Percentiles rank a stretch among this genome's conserved stretches.
These are phyloP conservation scores for Talaromyces sp. DNA, from an alignment of 2,329 filamentous ascomycete species.

Conservation along the genomic window DNA sequence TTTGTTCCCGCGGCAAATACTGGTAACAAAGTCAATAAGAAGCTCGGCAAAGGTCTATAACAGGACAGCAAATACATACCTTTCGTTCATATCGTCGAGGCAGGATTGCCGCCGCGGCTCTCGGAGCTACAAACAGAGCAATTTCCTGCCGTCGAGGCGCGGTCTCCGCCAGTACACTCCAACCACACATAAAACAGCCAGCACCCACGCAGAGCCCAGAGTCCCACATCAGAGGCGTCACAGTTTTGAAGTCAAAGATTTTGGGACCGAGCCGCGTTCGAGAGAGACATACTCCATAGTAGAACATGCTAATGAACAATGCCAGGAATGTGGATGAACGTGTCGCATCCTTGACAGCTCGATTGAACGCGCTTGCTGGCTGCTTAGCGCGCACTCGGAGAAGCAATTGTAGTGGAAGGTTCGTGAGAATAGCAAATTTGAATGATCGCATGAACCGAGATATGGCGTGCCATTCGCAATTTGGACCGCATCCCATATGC, in stretches of 20 bases:
- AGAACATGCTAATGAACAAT: slow-evolving; percentile 73
- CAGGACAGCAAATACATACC: too few species aligned
- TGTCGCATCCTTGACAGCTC: slow-evolving; percentile 57
- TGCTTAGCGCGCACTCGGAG: slow-evolving; percentile 54
- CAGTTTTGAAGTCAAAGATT: slow-evolving; percentile 55
- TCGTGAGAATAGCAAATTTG: slow-evolving; percentile 70
- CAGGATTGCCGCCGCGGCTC: slow-evolving; percentile 70
- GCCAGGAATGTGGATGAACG: slow-evolving; percentile 75
- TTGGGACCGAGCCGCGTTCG: slow-evolving; percentile 70
- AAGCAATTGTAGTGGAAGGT: slow-evolving; percentile 70
- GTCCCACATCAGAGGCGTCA: slow-evolving; percentile 56
- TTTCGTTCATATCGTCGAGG: slow-evolving; percentile 63
- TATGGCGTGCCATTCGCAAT: slow-evolving; percentile 67
- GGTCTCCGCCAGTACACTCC: slow-evolving; percentile 73
- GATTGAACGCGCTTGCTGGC: slow-evolving; percentile 42
- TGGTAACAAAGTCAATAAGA: slow-evolving; percentile 27
- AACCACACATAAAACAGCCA: slow-evolving; percentile 73
- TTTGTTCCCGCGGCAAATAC: slow-evolving; percentile 64
- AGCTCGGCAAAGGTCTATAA: neutral
- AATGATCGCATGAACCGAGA: slow-evolving; percentile 66
- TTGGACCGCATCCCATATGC: slow-evolving; percentile 71
- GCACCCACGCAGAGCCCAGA: slow-evolving; percentile 62
- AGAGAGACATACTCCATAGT: slow-evolving; percentile 77
- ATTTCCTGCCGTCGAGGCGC: slow-evolving; percentile 66
- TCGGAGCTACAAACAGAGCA: slow-evolving; percentile 73